Evolutionary conservation across 768 basidiomycete genomes (phyloP), one percentile per base, ranked within the genome.

Genomic region (Termitomyces sp.): DNA sequence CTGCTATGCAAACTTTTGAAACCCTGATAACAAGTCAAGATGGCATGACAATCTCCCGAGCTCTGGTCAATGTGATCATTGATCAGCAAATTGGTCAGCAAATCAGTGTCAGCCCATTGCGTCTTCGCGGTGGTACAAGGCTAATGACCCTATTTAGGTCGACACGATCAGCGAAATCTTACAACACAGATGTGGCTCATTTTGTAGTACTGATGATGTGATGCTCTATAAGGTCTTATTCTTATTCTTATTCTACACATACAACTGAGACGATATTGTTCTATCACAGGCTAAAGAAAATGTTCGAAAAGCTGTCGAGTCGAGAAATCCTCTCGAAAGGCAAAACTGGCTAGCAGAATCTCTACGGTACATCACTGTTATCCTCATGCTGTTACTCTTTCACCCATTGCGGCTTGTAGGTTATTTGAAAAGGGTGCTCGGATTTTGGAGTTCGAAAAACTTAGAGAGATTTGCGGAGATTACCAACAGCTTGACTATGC

Each of bases 1-100:
- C 96, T 47, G 73, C 74, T 27, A 74, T 77, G 2, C 75, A 96
- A 68, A 91, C 90, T 17, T 98, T 91, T 63, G 88, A 94, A 67
- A 89, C 88, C 30, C 76, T 99, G 35, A 84, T 99, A 59, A 94
- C 91, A 19, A 83, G 85, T 37, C 83, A 88, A 66, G 82, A 86
- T 63, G 97, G 97, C 39, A 83, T 94, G 63, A 86, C 86, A n/a
- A 83, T 88, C 23, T 96, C 97, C 9, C 81, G 92, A 61, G 87
- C 87, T 12, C 73, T 99, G 40, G 95, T 98, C 11, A 98, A 96
- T 60, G 87, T 95, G 32, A 84, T 99, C 62, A 98, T 99, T 62
- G 92, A 99, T 70, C 94, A 96, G 67, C 97, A 99, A 69, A 98
- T 98, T 62, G 91, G 91, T 21, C 93, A 96, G 67, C 94, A 98